Base-by-base conservation (phyloP, 306 rosid species). In the Arachis stenosperma region DNA sequence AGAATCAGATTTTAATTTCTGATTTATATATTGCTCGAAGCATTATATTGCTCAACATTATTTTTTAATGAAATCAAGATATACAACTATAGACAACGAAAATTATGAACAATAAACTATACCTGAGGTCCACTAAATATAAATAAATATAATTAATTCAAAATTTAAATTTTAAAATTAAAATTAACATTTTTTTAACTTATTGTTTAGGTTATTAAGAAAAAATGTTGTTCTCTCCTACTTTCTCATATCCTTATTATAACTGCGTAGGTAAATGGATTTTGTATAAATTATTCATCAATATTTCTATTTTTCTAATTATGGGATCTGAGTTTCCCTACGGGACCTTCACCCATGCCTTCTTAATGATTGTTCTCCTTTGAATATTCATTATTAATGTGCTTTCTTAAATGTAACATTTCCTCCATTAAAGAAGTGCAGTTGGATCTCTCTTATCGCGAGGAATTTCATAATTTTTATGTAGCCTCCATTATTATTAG, bases 401-500 rank as follows among this genome's bases (percentile, higher is more conserved):
- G 44, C 56, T 66, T 58, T 61, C 67, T 72, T 72, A 61, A 72
- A 71, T 53, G 53, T 54, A 81, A 72, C 75, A 76, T 74, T 67
- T 72, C 69, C 58, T 68, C 67, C 71, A 56, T 61, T 72, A 61
- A 81, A 72, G 67, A 82, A 39, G 40, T 42, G 30, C 50, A 63
- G 43, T 63, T 43, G 68, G 78, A 55, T 77, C 69, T 79, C 71
- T 55, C 71, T 79, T 47, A 40, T 78, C 74, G 70, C 75, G 63
- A 75, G 71, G 73, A 78, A 54, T 78, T 67, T 85, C 78, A 53
- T 64, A 65, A 78, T 55, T 70, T 43, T 83, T 54, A 55, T 75
- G 44, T 9, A 60, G 65, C 69, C 72, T 77, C 74, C 81, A 82
- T 83, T 83, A 81, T 78, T 72, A 81, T 69, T 69, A 48, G 76